Conservation (phyloP, 2,329 filamentous ascomycete genomes). For the Penicillium rolfsii region DNA sequence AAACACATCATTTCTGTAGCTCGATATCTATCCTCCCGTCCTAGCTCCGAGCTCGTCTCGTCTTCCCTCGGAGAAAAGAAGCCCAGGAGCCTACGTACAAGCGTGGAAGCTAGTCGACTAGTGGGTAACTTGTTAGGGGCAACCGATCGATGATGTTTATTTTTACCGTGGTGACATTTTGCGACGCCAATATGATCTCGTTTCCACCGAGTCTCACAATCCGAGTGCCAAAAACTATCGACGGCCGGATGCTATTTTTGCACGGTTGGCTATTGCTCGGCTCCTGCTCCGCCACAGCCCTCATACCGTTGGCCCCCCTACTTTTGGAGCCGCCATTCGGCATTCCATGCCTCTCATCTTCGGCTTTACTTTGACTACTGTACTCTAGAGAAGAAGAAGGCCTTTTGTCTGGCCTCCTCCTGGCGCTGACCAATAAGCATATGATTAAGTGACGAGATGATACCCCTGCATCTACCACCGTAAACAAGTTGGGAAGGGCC, state of each 20-base stretch:
- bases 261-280: neutral
- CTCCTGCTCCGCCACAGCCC: neutral
- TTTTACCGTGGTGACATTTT: conserved; percentile 6
- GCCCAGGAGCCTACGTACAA: no score
- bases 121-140: neutral
- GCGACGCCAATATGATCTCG: neutral
- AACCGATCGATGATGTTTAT: conserved; percentile 7
- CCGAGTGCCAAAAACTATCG: conserved; percentile 7
- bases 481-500: neutral
- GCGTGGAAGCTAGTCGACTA: neutral
- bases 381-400: neutral
- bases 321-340: neutral
- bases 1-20: no score
- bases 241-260: conserved; percentile 11
- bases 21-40: no score
- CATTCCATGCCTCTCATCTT: neutral
- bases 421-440: neutral
- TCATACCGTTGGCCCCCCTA: conserved; percentile 3
- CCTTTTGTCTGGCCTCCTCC: neutral
- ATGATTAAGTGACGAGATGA: neutral
- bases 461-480: neutral
- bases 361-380: neutral
- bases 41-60: neutral
- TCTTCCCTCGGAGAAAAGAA: neutral
- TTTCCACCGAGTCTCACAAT: conserved; percentile 9